Percentiles rank a stretch among this genome's conserved stretches.
Conservation (phyloP, 2,329 filamentous ascomycete genomes). For the Apiospora phragmitis region DNA sequence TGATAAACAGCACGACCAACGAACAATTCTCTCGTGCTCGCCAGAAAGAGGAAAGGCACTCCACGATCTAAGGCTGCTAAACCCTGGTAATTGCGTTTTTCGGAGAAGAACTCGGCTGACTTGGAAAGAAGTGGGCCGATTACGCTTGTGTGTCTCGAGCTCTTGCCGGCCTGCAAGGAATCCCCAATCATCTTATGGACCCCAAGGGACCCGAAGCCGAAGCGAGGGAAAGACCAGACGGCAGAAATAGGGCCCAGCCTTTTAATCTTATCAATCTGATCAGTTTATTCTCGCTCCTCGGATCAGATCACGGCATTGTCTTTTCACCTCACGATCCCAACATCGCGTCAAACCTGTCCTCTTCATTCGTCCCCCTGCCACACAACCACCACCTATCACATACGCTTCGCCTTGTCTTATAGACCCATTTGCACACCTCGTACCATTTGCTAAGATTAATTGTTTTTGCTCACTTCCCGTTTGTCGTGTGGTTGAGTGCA, state of each 20-base stretch:
- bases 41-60: not conserved
- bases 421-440: not conserved
- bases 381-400: slow-evolving; percentile 8
- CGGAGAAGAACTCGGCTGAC: not conserved
- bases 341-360: slow-evolving; percentile 14
- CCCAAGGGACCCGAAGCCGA: not conserved
- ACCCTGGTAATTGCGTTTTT: not conserved
- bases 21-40: not conserved
- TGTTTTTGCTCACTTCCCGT: not conserved
- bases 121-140: not conserved
- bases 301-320: slow-evolving; percentile 15
- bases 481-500: not conserved
- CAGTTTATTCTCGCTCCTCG: slow-evolving; percentile 28
- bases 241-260: not conserved
- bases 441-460: not conserved
- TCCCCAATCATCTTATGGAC: not conserved
- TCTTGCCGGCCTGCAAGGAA: not conserved
- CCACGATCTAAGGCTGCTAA: not conserved
- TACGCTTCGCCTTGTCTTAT: not conserved
- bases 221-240: not conserved
- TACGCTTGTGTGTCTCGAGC: not conserved
- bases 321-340: slow-evolving; percentile 16
- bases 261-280: slow-evolving; percentile 41
- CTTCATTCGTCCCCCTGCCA: slow-evolving; percentile 17
- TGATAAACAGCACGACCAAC: not conserved